Evolutionary conservation across 2,329 filamentous ascomycete species (phyloP).

Genomic region (Beauveria pseudobassiana): DNA sequence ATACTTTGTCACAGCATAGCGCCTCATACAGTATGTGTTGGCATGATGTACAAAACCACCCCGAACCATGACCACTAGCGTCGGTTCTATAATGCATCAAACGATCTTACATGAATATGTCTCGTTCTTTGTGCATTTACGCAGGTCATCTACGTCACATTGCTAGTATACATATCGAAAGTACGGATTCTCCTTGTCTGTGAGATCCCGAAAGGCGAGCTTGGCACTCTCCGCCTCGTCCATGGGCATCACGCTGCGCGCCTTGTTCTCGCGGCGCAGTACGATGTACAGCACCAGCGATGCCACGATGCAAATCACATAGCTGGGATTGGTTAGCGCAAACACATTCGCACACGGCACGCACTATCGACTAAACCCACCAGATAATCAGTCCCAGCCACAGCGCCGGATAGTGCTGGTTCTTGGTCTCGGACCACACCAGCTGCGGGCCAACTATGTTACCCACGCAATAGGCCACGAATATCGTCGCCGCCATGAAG

Average conservation of each 20-base stretch:
- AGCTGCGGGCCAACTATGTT: constrained; percentile 72
- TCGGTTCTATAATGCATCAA: background rate
- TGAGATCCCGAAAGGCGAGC: constrained; percentile 59
- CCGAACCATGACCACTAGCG: background rate
- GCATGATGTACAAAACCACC: background rate
- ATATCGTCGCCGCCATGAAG: constrained; percentile 65
- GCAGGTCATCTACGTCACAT: too few species aligned
- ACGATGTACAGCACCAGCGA: constrained; percentile 50
- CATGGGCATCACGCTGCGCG: constrained; percentile 33
- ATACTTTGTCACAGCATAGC: background rate
- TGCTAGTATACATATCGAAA: constrained; percentile 47
- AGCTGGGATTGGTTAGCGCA: constrained; percentile 34
- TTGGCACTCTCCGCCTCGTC: constrained; percentile 56
- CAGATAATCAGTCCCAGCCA: constrained; percentile 62
- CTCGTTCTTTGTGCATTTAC: background rate
- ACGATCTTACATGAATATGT: background rate
- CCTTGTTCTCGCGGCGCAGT: constrained; percentile 50
- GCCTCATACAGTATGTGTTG: background rate
- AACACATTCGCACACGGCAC: too few species aligned
- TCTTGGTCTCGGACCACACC: constrained; percentile 58
- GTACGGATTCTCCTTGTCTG: constrained; percentile 60
- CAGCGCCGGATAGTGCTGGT: constrained; percentile 60
- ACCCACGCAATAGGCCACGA: constrained; percentile 67
- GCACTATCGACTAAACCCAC: constrained; percentile 22
- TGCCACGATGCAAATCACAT: constrained; percentile 58